Base-by-base conservation (phyloP, 768 basidiomycete species). In the Kwoniella heveanensis region DNA sequence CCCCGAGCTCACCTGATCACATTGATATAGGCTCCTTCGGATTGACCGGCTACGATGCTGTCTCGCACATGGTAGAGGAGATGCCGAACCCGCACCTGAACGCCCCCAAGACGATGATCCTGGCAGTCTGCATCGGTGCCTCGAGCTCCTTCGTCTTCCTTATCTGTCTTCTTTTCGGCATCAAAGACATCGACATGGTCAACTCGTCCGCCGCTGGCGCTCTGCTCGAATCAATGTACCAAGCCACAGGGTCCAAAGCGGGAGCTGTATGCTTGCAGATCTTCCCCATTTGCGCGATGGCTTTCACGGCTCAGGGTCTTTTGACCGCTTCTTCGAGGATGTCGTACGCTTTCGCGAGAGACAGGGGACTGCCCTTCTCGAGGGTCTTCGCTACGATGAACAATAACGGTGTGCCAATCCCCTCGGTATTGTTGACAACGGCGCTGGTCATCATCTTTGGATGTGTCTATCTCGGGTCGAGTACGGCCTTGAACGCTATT, bases 11-110 rank as follows among this genome's bases (percentile, higher is more conserved):
- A n/a, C n/a, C n/a, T n/a, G n/a, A n/a, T n/a, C n/a, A n/a, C n/a
- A n/a, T n/a, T n/a, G n/a, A n/a, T n/a, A n/a, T 36, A 72, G 70
- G 68, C 59, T 67, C 69, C 12, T 71, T 71, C 68, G 67, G 70
- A 52, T 58, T 75, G 5, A 70, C 73, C 9, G 76, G 76, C 15
- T 77, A 71, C 64, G 76, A 77, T 50, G 71, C 73, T 26, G 73
- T 75, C 25, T 73, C 65, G 15, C 73, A 75, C 65, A 68, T 77
- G 68, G 65, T 70, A 19, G 76, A 77, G 51, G 76, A 77, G 57
- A 77, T 77, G 73, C 69, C 69, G 4, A 57, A 68, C 22, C 76
- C 76, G 13, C 57, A 64, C 24, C 46, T 71, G 51, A 71, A 77
- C 62, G 76, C 71, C 4, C 76, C 76, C 0, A 58, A 62, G 29